Evolutionary conservation across 805 yeast genomes (phyloP), one percentile per base, ranked within the genome.

Genomic region (Starmera dryadoides): DNA sequence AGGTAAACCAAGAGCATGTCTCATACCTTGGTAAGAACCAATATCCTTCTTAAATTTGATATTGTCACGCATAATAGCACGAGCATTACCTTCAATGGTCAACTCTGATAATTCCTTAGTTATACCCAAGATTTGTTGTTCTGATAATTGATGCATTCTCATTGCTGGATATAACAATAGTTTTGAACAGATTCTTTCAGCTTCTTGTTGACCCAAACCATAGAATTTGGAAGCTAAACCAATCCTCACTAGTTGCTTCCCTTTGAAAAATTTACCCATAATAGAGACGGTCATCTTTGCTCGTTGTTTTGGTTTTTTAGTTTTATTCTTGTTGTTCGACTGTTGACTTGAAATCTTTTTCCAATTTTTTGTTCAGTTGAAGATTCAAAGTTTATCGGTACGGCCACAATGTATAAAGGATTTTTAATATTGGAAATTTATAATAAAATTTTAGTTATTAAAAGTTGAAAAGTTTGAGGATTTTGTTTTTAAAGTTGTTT

Each of bases 131-230:
- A 88, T 72, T 52, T 88, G 95, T 21, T 87, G 85, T 62, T 93
- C 98, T 22, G 83, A 69, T 30, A 93, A 73, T 62, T 93, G 95
- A 59, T 86, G 93, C 85, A 89, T 82, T 64, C 95, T 78, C 95
- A 91, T 89, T 58, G 75, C 70, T 34, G 98, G 98, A 56, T 89
- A 91, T 43, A 93, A 75, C 10, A 96, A 96, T 18, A 91, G 76
- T 56, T 79, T 86, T 30, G 97, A 80, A 59, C 96, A 88, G 38
- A 93, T 69, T 52, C 70, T 68, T 46, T 75, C 75, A 2, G 97
- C 91, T 9, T 84, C 77, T 39, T 66, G 60, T 34, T 66, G 61
- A n/a, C 98, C 96, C 31, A 93, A 68, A 23, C 98, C 98, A 58
- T 85, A 89, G 47, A 93, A 81, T 45, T 80, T 81, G 41, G 82